Percentiles rank a stretch among this genome's conserved stretches.
These are phyloP conservation scores for Uncinocarpus reesii DNA, from an alignment of 2,329 filamentous ascomycete genomes.

Conservation along the genomic window DNA sequence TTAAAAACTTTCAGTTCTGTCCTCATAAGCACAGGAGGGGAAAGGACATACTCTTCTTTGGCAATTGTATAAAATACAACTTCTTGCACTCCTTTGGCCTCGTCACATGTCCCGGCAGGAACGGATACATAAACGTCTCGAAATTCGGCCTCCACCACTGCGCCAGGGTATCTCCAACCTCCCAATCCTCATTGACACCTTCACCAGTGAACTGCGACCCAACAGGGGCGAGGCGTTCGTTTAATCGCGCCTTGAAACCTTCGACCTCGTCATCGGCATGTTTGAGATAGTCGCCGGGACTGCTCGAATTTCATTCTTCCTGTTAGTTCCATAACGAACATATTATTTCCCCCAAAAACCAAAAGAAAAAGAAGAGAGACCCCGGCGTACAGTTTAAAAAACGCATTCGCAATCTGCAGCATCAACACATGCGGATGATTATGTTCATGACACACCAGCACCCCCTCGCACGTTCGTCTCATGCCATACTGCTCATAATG, in stretches of 20 bases:
- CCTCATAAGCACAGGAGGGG: slow-evolving; percentile 12
- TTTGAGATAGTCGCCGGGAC: slow-evolving; percentile 83
- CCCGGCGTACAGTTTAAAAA: slow-evolving; percentile 78
- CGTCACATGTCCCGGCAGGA: slow-evolving; percentile 90
- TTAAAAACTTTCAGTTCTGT: neutral
- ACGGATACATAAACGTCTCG: slow-evolving; percentile 99
- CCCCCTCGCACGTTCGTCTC: slow-evolving; percentile 92
- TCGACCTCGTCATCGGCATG: slow-evolving; percentile 79
- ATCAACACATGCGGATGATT: slow-evolving; percentile 98
- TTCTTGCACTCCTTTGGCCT: slow-evolving; percentile 99
- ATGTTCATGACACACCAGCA: slow-evolving; percentile 96
- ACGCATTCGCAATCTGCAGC: slow-evolving; percentile 98
- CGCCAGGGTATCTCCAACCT: slow-evolving; percentile 85
- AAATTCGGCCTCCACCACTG: slow-evolving; percentile 99
- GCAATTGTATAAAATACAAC: slow-evolving; percentile 91
- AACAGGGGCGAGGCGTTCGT: slow-evolving; percentile 88
- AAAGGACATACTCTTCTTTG: slow-evolving; percentile 63
- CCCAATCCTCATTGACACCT: slow-evolving; percentile 85
- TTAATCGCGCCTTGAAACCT: slow-evolving; percentile 87
- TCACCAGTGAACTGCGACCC: slow-evolving; percentile 70
- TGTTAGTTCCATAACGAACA: neutral
- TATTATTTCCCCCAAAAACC: neutral
- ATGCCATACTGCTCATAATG: slow-evolving; percentile 89
- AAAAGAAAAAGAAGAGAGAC: neutral
- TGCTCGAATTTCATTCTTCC: slow-evolving; percentile 21